These are phyloP conservation scores for Collybiopsis confluens DNA, from an alignment of 768 basidiomycete species.

Conservation along the genomic window DNA sequence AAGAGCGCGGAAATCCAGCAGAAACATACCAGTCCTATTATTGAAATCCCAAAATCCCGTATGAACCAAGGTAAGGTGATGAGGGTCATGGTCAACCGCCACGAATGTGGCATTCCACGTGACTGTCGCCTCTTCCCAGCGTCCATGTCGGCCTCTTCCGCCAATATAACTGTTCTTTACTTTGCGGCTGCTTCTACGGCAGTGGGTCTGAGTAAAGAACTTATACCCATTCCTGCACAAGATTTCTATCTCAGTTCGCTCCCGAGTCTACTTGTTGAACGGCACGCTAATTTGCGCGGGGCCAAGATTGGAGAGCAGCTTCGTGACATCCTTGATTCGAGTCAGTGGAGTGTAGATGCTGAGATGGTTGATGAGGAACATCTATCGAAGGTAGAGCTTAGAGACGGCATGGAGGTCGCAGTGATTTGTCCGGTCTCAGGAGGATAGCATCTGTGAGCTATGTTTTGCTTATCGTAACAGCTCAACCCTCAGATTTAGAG, in stretches of 20 bases:
- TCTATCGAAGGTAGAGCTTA: slow-evolving; percentile 40
- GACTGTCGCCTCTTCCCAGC: neutral
- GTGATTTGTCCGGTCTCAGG: slow-evolving; percentile 83
- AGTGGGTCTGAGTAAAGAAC: slow-evolving; percentile 53
- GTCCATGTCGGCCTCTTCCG: too few relatives aligned
- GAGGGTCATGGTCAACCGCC: slow-evolving; percentile 37
- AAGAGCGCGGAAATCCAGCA: too few relatives aligned
- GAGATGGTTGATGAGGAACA: slow-evolving; percentile 64
- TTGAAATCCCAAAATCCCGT: slow-evolving; percentile 72
- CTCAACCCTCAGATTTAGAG: too few relatives aligned
- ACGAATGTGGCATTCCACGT: too few relatives aligned
- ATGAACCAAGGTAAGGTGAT: slow-evolving; percentile 81
- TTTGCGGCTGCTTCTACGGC: slow-evolving; percentile 68
- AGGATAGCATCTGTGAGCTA: slow-evolving; percentile 53
- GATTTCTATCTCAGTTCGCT: slow-evolving; percentile 50
- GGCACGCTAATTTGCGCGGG: slow-evolving; percentile 43
- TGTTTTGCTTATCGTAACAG: too few relatives aligned
- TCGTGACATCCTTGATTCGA: slow-evolving; percentile 46
- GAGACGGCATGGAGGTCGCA: slow-evolving; percentile 73
- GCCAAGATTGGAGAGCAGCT: neutral
- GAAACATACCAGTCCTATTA: slow-evolving; percentile 69
- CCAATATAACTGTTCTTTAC: slow-evolving; percentile 43
- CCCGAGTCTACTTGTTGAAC: slow-evolving; percentile 44
- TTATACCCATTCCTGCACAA: slow-evolving; percentile 41
- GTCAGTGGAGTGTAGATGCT: slow-evolving; percentile 76